phyloP scores from a whole-genome alignment of 345 rosid species.

The Bretschneidera sinensis region DNA sequence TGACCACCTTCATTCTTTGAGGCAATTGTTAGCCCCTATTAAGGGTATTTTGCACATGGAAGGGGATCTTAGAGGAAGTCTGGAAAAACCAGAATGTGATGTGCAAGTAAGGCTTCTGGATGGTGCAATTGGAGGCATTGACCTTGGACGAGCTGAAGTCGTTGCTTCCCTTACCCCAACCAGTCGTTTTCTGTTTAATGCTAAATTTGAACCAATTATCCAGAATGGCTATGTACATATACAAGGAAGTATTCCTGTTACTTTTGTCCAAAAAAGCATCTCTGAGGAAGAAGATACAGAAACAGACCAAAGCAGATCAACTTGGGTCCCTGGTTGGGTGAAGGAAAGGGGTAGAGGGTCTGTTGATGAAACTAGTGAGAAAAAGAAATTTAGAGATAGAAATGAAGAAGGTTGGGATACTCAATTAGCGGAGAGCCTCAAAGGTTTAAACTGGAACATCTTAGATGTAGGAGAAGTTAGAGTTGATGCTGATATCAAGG shows the following conservation, averaged over 20 bases:
- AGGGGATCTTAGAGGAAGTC: slow-evolving; percentile 96
- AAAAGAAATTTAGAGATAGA: slow-evolving; percentile 60
- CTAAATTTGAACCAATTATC: slow-evolving; percentile 81
- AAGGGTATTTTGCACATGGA: slow-evolving; percentile 95
- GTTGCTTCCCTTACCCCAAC: slow-evolving; percentile 88
- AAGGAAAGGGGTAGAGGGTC: slow-evolving; percentile 59
- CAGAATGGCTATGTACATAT: slow-evolving; percentile 96
- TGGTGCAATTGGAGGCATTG: slow-evolving; percentile 94
- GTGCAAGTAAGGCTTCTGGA: slow-evolving; percentile 93
- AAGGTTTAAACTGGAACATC: slow-evolving; percentile 85
- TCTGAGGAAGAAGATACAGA: slow-evolving; percentile 63
- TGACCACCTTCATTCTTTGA: slow-evolving; percentile 74
- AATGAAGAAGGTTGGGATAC: slow-evolving; percentile 84
- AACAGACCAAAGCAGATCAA: slow-evolving; percentile 43
- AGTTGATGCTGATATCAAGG: slow-evolving; percentile 91
- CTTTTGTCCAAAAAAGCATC: slow-evolving; percentile 50
- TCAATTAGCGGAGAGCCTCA: slow-evolving; percentile 84
- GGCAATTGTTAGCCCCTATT: slow-evolving; percentile 80
- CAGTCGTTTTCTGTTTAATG: slow-evolving; percentile 90
- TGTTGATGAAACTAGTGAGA: slow-evolving; percentile 45
- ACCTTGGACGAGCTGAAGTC: slow-evolving; percentile 92
- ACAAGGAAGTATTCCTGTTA: slow-evolving; percentile 94
- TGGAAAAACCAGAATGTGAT: slow-evolving; percentile 94
- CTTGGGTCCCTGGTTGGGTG: slow-evolving; percentile 69
- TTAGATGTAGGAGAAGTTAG: slow-evolving; percentile 94